These are phyloP conservation scores for Syncephalastrum contaminatum DNA, from an alignment of 371 early-diverging fungal genomes.

Conservation along the genomic window DNA sequence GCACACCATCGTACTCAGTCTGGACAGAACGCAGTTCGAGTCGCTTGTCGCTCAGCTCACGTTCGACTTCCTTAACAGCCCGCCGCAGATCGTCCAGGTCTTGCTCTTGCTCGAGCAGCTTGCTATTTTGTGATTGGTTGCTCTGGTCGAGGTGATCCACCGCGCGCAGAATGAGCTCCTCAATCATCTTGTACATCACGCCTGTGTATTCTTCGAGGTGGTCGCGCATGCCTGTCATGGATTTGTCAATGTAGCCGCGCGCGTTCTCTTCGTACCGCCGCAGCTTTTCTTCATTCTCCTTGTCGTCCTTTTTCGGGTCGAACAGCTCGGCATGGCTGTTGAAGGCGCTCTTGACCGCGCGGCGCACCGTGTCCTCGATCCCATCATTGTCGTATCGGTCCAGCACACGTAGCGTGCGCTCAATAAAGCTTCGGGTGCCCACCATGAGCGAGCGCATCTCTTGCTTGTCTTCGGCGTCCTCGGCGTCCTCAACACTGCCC, in stretches of 20 bases:
- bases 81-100: constrained; percentile 23
- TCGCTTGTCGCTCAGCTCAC: constrained; percentile 24
- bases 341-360: constrained; percentile 42
- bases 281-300: constrained; percentile 28
- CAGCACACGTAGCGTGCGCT: constrained; percentile 32
- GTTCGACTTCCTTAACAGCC: constrained; percentile 20
- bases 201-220: constrained; percentile 47
- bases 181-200: constrained; percentile 49
- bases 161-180: constrained; percentile 36
- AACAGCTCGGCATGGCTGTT: constrained; percentile 33
- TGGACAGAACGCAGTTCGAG: constrained; percentile 22
- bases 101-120: constrained; percentile 8
- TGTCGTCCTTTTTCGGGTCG: constrained; percentile 15
- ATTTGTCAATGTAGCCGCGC: constrained; percentile 40
- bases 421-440: constrained; percentile 41
- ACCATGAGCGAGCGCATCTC: constrained; percentile 31
- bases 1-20: constrained; percentile 28
- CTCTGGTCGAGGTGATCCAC: constrained; percentile 30
- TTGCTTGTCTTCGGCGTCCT: constrained; percentile 3
- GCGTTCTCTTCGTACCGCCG: constrained; percentile 49
- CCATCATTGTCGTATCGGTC: constrained; percentile 33
- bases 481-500: not conserved
- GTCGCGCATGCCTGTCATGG: constrained; percentile 41
- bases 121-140: not conserved
- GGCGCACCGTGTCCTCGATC: constrained; percentile 43